Evolutionary conservation across 1,284 basidiomycete genomes (phyloP), one percentile per base, ranked within the genome.

Genomic region (Moniliophthora roreri): DNA sequence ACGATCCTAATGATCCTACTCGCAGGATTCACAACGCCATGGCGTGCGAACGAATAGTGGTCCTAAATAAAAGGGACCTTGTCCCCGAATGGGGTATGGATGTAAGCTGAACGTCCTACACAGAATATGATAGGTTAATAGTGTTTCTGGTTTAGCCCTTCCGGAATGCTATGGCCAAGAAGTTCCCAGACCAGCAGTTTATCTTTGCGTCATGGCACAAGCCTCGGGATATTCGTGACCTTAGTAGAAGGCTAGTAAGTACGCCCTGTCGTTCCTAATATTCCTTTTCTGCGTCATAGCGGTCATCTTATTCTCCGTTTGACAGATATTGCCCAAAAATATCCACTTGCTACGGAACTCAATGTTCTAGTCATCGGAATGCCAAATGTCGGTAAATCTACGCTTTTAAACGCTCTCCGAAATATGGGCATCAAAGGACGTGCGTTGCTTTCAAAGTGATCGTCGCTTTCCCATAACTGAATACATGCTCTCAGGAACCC

Each of bases 311-410:
- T 38, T 32, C 40, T 41, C 36, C 26, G 16, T 26, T n/a, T 20
- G 34, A 21, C 35, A 37, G 34, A 36, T 57, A 80, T 91, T 61
- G 89, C 89, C 34, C 83, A 82, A 60, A 73, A 76, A 39, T 79
- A 87, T 64, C 80, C 81, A 50, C 80, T 87, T 56, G 74, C 83
- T 42, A 81, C 84, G 54, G 89, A 92, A 66, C 73, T 92, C 58
- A 93, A 94, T 64, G 85, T 98, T 7, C 79, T 97, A 4, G 92
- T 97, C 21, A 86, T 95, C 50, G 96, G 96, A 21, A 99, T 99
- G 96, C 96, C 96, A 4, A 99, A 99, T 67, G 95, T 98, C 39
- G 97, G 97, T 46, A 99, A 99, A 74, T 97, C 94, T 24, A 95
- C 93, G 3, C 72, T 99, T 48, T 74, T 99, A 13, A 99, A 99